Conservation (phyloP, 2,329 filamentous ascomycete species). For the Exophiala bonariae region DNA sequence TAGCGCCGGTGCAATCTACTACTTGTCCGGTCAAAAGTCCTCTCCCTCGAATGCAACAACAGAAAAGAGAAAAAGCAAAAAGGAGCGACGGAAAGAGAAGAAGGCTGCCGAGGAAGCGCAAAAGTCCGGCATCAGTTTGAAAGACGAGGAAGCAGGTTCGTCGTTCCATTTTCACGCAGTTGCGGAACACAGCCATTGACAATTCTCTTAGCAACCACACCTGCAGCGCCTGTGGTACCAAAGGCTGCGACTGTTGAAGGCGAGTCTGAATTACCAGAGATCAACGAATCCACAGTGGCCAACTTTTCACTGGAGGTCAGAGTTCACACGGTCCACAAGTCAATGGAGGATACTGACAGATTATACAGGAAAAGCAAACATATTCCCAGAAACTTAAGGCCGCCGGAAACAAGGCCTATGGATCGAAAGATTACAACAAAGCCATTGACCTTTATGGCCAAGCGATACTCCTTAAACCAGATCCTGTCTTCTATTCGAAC, state of each 20-base stretch:
- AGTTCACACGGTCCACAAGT: constrained; percentile 7
- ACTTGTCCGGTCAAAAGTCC: constrained; percentile 61
- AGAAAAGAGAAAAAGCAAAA: constrained; percentile 78
- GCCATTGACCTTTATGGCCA: constrained; percentile 95
- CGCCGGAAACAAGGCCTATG: constrained; percentile 94
- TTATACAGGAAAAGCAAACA: constrained; percentile 70
- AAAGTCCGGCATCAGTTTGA: constrained; percentile 37
- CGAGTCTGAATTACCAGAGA: constrained; percentile 68
- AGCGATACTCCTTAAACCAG: constrained; percentile 94
- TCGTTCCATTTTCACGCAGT: neutral
- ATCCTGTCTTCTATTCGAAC: constrained; percentile 98
- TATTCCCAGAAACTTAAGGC: constrained; percentile 92
- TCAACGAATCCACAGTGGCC: constrained; percentile 51
- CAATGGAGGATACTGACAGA: constrained; percentile 1
- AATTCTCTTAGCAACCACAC: neutral
- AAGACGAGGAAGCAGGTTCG: constrained; percentile 35
- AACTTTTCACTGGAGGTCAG: constrained; percentile 47
- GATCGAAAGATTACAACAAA: constrained; percentile 86
- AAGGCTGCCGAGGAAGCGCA: constrained; percentile 60
- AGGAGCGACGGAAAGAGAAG: constrained; percentile 85
- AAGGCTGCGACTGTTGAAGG: constrained; percentile 36
- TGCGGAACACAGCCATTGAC: neutral
- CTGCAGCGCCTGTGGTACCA: constrained; percentile 1
- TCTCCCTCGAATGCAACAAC: constrained; percentile 32
- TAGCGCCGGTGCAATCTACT: constrained; percentile 90